These are phyloP conservation scores for Croton setiger DNA, from an alignment of 441 rosid genomes.

Conservation along the genomic window DNA sequence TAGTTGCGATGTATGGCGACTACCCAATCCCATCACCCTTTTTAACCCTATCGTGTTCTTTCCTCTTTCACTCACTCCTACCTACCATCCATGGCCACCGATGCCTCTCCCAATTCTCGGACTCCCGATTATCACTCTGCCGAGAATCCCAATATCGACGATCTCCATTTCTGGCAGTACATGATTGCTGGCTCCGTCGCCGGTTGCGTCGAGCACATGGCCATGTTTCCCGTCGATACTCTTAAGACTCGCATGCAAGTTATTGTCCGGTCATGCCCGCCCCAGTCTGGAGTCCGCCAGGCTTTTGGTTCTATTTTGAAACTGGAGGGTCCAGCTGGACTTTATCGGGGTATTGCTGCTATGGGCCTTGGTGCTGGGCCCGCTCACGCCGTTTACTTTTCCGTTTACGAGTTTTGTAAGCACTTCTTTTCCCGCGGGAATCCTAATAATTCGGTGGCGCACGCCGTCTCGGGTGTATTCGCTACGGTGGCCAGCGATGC, in stretches of 20 bases:
- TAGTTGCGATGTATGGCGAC: constrained; percentile 16
- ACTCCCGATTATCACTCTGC: constrained; percentile 35
- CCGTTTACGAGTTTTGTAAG: constrained; percentile 52
- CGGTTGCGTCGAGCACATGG: constrained; percentile 72
- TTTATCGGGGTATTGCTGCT: constrained; percentile 58
- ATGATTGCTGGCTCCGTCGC: constrained; percentile 84
- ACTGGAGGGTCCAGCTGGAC: constrained; percentile 25
- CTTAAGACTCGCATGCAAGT: constrained; percentile 67
- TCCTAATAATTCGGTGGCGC: constrained; percentile 35
- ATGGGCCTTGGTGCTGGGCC: constrained; percentile 74
- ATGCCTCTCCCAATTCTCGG: constrained; percentile 40
- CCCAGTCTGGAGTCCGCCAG: constrained; percentile 36
- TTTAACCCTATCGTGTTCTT: not conserved
- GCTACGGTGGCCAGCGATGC: constrained; percentile 71
- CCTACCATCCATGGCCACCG: constrained; percentile 29
- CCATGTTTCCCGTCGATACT: constrained; percentile 70
- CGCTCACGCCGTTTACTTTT: constrained; percentile 59
- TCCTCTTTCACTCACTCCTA: not conserved
- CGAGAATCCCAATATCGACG: constrained; percentile 42
- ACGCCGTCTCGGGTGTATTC: constrained; percentile 52
- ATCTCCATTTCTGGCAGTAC: constrained; percentile 79
- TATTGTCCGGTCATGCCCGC: constrained; percentile 29
- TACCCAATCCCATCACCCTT: constrained; percentile 12
- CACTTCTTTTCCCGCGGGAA: constrained; percentile 38
- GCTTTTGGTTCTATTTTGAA: constrained; percentile 29